Base-by-base conservation (phyloP, 2,329 filamentous ascomycete species). In the Diaporthe sp. region DNA sequence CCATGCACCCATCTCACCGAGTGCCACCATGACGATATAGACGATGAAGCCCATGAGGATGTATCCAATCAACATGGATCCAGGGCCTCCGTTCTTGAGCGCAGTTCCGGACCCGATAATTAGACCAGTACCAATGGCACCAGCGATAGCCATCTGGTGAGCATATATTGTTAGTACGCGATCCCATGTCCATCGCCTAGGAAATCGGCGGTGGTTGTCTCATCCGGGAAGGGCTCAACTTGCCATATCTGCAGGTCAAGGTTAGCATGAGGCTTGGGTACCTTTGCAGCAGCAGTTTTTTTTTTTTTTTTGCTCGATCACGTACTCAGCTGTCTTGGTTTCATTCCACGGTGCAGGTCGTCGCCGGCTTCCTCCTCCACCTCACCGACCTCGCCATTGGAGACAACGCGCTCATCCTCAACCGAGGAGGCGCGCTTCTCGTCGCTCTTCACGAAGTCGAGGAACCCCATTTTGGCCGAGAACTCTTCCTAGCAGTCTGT, bases 21-120 rank as follows among this genome's bases (percentile, higher is more conserved):
- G 78, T 12, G 82, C 82, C 22, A 84, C 83, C 87, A 91, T 91
- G 80, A 91, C 88, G n/a, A 87, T 88, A 82, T 86, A 91, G 37
- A 91, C 88, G 65, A 90, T 86, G 6, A 86, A 80, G 72, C 84
- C 86, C 79, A 89, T 78, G 80, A 89, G 53, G 20, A 83, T 65
- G 71, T 87, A 87, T 7, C 82, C 83, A 65, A 87, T 83, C 0
- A 87, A 76, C 2, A 86, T 78, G 13, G 82, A 81, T 0, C 80
- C 85, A 4, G 85, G 85, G 1, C 89, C 89, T 61, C 87, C 87
- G 6, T 84, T 87, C 1, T 85, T 82, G 39, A 91, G 82, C 2
- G 86, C 85, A 28, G 85, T 86, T 3, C 88, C 88, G 0, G 88
- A 87, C 22, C 89, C 88, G 47, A 91, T 85, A 75, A 90, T 88